Evolutionary conservation across 176 grass and related monocot species (phyloP).

Genomic region (maize (Zea mays)): Zm-B73-REFERENCE-NAM-5.0 NC_050101.1:159886501-159887000

Average conservation of each 20-base stretch:
- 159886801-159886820: constrained; percentile 33
- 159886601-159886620: neutral
- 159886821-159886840: neutral
- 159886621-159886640: constrained; percentile 26
- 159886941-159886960: neutral
- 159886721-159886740: constrained; percentile 45
- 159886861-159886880: neutral
- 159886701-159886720: constrained; percentile 21
- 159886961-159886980: neutral
- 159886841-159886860: neutral
- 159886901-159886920: neutral
- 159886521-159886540: neutral
- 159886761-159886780: constrained; percentile 39
- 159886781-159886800: constrained; percentile 41
- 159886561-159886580: constrained; percentile 26
- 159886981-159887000: neutral
- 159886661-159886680: neutral
- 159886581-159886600: neutral
- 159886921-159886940: too few species aligned
- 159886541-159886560: neutral
- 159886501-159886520: neutral
- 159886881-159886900: neutral
- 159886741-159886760: constrained; percentile 11
- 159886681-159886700: constrained; percentile 29
- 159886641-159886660: neutral